Percentiles rank a stretch among this genome's conserved stretches.
Conservation (phyloP, 345 rosid species). For the Camelina neglecta region DNA sequence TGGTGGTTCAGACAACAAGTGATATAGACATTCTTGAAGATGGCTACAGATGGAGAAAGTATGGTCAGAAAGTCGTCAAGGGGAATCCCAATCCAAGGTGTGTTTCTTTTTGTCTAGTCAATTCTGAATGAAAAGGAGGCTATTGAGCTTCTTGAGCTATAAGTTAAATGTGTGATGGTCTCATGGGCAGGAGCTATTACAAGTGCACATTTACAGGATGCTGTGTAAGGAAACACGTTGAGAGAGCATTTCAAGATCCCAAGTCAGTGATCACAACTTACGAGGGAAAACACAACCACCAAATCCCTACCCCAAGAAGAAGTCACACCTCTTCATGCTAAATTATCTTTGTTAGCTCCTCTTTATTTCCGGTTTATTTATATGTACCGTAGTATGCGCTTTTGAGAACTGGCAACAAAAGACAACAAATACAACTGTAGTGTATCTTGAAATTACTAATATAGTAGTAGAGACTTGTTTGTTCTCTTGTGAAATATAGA, state of each 20-base stretch:
- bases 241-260: conserved; percentile 81
- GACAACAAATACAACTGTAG: too few species aligned
- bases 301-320: conserved; percentile 66
- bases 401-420: too few species aligned
- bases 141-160: conserved; percentile 61
- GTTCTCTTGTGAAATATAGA: too few species aligned
- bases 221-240: conserved; percentile 89
- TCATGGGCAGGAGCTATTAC: conserved; percentile 78
- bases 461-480: too few species aligned
- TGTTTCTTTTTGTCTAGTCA: not conserved
- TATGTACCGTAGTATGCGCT: too few species aligned
- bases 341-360: too few species aligned
- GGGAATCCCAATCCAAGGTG: conserved; percentile 97
- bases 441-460: too few species aligned
- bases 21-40: conserved; percentile 93
- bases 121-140: not conserved
- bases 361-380: too few species aligned
- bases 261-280: conserved; percentile 94
- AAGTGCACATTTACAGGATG: conserved; percentile 84
- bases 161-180: conserved; percentile 7
- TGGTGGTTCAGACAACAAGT: conserved; percentile 94
- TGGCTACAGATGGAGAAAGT: conserved; percentile 97
- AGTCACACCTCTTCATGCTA: not conserved
- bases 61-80: conserved; percentile 96
- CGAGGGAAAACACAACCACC: conserved; percentile 95